Evolutionary conservation across 768 basidiomycete genomes (phyloP), one percentile per base, ranked within the genome.

Genomic region (Rhizopogon vinicolor): DNA sequence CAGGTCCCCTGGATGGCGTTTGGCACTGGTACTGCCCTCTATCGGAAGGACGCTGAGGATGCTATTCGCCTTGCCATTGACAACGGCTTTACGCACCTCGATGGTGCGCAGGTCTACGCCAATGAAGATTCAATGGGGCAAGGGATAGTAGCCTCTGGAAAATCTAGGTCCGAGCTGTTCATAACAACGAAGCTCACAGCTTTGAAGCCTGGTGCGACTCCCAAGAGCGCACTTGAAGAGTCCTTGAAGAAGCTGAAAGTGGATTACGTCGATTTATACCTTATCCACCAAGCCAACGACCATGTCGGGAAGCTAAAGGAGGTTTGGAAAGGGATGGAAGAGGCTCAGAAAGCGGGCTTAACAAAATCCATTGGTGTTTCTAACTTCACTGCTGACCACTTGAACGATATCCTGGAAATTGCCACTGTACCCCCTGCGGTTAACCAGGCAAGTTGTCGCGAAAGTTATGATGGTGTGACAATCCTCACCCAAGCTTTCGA

Each of bases 281-380:
- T 89, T 55, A 74, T 91, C 51, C 88, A 89, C 61, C 63, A 60
- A 43, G 72, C 83, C 3, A 61, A 55, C 5, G 55, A 66, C 3
- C 70, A 75, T 44, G 68, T 61, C 40, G 79, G 77, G 19, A 76
- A 68, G 51, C 67, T 86, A 51, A 72, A 72, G 54, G 74, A 80
- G 25, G 65, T 80, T 50, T 88, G 87, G 86, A 74, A 74, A 45
- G 79, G 71, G 5, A 78, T 89, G 78, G 85, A 87, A 62, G 78
- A 76, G 41, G 69, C 81, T 39, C 74, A 82, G 61, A 63, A 63
- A 19, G 77, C 68, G 6, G 76, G 77, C 10, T 59, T 72, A 42
- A 66, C 74, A 22, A 73, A 65, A 56, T 71, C 69, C 50, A 75
- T 80, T 41, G 83, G 84, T 5, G 79, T 85, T 14, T 80, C 79